Percentiles rank a stretch among this genome's conserved stretches.
phyloP scores from a whole-genome alignment of 768 basidiomycete genomes.

The Gloeopeniophorella convolvens region DNA sequence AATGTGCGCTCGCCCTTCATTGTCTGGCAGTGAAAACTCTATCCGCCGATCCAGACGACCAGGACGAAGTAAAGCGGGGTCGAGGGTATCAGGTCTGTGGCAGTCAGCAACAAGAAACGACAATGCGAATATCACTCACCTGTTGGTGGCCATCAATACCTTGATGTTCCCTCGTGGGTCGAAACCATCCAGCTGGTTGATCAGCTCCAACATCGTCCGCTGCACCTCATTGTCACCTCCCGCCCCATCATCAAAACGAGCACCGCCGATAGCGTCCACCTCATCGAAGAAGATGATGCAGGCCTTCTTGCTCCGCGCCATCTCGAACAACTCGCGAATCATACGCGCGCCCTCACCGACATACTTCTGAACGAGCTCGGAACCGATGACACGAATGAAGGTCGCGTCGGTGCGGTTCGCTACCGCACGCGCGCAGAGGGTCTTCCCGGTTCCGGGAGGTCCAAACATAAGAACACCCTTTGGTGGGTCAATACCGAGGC shows the following conservation, averaged over 20 bases:
- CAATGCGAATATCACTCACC: constrained; percentile 40
- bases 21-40: constrained; percentile 92
- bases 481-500: constrained; percentile 97
- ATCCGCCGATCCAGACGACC: constrained; percentile 96
- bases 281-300: constrained; percentile 99
- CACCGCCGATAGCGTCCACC: constrained; percentile 97
- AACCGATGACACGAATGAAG: constrained; percentile 98
- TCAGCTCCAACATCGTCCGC: constrained; percentile 97
- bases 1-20: constrained; percentile 94
- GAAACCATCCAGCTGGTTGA: constrained; percentile 98
- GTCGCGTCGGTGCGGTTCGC: constrained; percentile 98
- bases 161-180: constrained; percentile 99
- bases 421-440: constrained; percentile 95
- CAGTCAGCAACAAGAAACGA: constrained; percentile 1
- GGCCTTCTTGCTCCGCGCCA: constrained; percentile 98
- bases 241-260: constrained; percentile 96
- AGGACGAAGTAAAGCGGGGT: constrained; percentile 92
- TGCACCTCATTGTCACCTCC: constrained; percentile 99
- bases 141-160: constrained; percentile 98
- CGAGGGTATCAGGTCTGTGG: constrained; percentile 89
- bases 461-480: constrained; percentile 97
- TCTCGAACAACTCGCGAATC: constrained; percentile 98
- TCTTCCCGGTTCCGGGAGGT: constrained; percentile 97
- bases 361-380: constrained; percentile 99
- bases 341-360: constrained; percentile 98